These are phyloP conservation scores for Phytophthora agathidicida DNA, from an alignment of 352 stramenopile genomes.

Conservation along the genomic window DNA sequence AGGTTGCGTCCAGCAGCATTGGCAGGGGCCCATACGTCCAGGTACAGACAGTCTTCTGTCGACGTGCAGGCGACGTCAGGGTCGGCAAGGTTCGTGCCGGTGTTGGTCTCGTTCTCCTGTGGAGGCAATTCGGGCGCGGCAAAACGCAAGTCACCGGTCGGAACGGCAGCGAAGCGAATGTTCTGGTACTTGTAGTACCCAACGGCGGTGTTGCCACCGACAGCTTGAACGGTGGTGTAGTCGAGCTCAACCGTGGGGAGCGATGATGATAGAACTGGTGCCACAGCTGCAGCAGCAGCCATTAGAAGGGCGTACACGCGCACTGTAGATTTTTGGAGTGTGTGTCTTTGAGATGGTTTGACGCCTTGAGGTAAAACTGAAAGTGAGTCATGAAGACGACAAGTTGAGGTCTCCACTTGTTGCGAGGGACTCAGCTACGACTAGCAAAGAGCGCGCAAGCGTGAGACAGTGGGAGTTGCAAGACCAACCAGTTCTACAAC, in stretches of 20 bases:
- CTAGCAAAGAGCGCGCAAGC: not conserved
- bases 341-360: not conserved
- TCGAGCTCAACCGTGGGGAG: conserved; percentile 15
- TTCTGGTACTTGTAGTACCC: no score
- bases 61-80: conserved; percentile 21
- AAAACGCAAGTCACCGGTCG: no score
- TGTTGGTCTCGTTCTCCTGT: no score
- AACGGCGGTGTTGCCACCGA: no score
- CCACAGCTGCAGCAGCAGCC: not conserved
- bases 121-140: no score
- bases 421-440: not conserved
- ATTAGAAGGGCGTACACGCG: conserved; percentile 12
- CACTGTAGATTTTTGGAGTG: conserved; percentile 4
- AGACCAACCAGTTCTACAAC: not conserved
- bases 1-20: no score
- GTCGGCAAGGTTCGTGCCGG: conserved; percentile 24
- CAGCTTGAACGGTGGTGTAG: no score
- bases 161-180: no score
- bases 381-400: conserved; percentile 1
- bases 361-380: conserved; percentile 13
- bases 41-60: conserved; percentile 35
- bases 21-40: no score
- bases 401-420: not conserved
- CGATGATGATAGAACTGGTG: conserved; percentile 3
- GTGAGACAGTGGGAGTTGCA: not conserved